Evolutionary conservation across 768 basidiomycete species (phyloP), one percentile per base, ranked within the genome.

Genomic region (Goffeauzyma gilvescens): DNA sequence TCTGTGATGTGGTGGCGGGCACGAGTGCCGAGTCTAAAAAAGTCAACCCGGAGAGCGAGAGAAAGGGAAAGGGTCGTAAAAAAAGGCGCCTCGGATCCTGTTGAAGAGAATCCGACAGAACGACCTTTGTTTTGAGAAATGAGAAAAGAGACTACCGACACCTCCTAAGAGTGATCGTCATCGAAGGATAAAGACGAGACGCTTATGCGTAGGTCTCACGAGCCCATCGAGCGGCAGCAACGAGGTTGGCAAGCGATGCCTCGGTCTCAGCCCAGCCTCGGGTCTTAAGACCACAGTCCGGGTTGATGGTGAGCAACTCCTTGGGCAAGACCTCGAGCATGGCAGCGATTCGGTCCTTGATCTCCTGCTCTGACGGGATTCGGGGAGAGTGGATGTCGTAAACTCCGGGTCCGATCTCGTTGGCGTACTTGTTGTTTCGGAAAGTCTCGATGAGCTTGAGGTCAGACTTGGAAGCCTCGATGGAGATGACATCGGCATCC

Each of bases 381-480:
- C 93, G 87, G 50, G 93, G 93, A 55, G 89, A 95, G 73, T 96
- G 93, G 69, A 98, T 93, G 65, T 95, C 89, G 63, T 93, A 93
- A 61, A 93, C 85, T 74, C 86, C 90, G 15, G 90, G 90, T 45
- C 90, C 87, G 62, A 96, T 95, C 69, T 84, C 78, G 72, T 87
- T 90, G 44, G 83, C 81, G 73, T 96, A 96, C 32, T 82, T 81
- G 66, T 84, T 81, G 46, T 80, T 71, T 73, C 83, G 78, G 81
- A 96, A 98, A 57, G 85, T 87, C 50, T 76, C 74, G 58, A 98
- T 70, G 48, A 98, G 74, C 71, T 96, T 96, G 79, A 96, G 79
- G 73, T 95, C 89, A 57, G 78, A 79, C 81, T 96, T 95, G 52
- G 86, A 90, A 36, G 87, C 86, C 38, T 95, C 89, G 61, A 95